phyloP scores from a whole-genome alignment of 73 alveolate species.

The Symbiodinium pilosum region DNA sequence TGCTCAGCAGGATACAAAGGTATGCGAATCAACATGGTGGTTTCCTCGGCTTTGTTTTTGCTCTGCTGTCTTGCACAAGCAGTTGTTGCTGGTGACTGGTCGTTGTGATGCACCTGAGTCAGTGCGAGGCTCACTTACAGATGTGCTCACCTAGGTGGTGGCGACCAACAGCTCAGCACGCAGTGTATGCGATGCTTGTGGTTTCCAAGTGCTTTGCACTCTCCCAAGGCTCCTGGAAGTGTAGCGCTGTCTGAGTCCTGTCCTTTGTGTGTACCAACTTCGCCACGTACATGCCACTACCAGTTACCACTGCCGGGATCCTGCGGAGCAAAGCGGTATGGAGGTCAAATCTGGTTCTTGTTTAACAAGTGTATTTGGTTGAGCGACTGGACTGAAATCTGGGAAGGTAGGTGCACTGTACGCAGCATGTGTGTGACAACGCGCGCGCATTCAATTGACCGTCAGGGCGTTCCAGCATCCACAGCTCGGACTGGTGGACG shows the following conservation, averaged over 20 bases:
- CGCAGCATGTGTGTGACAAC: too few relatives aligned
- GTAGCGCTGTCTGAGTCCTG: background rate
- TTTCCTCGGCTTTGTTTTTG: background rate
- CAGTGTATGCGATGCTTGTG: conserved; percentile 54
- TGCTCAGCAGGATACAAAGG: conserved; percentile 28
- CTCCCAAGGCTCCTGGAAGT: background rate
- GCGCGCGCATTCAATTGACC: too few relatives aligned
- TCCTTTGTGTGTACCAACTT: too few relatives aligned
- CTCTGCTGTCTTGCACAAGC: background rate
- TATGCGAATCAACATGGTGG: conserved; percentile 77
- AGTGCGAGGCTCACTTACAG: background rate
- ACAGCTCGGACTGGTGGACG: conserved; percentile 54
- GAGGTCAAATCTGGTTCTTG: too few relatives aligned
- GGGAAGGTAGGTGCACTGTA: too few relatives aligned
- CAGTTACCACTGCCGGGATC: too few relatives aligned
- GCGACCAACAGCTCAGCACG: conserved; percentile 53
- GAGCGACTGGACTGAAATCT: too few relatives aligned
- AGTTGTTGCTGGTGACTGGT: too few relatives aligned
- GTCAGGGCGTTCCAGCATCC: conserved; percentile 84
- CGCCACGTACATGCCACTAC: too few relatives aligned
- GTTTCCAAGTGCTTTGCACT: conserved; percentile 49
- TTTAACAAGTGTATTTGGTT: too few relatives aligned
- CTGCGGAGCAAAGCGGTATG: too few relatives aligned
- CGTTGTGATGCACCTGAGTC: too few relatives aligned
- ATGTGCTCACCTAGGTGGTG: conserved; percentile 10